These are phyloP conservation scores for Cercophora newfieldiana DNA, from an alignment of 495 filamentous ascomycete genomes.

Conservation along the genomic window DNA sequence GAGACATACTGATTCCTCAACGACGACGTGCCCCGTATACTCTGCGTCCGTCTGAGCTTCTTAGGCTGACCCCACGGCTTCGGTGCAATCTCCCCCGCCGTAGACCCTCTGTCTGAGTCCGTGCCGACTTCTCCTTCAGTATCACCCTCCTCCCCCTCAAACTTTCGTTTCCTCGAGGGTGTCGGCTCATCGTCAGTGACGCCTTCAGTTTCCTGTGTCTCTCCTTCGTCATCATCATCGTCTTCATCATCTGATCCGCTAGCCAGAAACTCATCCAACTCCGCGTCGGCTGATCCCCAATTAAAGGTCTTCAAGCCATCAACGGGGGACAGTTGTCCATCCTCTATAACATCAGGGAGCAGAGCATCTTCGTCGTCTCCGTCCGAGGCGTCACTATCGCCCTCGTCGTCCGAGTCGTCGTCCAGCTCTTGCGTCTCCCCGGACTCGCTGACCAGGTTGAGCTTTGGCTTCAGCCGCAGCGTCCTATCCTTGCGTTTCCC, in stretches of 20 bases:
- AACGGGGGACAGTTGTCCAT: conserved; percentile 54
- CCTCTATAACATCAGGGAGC: conserved; percentile 47
- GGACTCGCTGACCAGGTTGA: conserved; percentile 20
- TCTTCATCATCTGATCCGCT: conserved; percentile 58
- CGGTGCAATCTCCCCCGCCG: neutral
- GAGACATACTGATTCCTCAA: conserved; percentile 28
- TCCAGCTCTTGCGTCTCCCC: conserved; percentile 33
- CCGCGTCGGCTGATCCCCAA: conserved; percentile 66
- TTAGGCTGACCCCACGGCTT: conserved; percentile 20
- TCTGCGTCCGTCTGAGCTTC: conserved; percentile 26
- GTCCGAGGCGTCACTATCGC: conserved; percentile 48
- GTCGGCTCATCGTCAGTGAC: conserved; percentile 9
- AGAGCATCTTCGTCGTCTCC: conserved; percentile 37
- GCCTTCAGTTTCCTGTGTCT: conserved; percentile 28
- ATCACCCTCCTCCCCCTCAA: conserved; percentile 39
- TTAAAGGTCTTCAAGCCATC: conserved; percentile 56
- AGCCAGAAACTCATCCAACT: conserved; percentile 74
- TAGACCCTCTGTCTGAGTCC: conserved; percentile 10
- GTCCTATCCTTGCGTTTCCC: conserved; percentile 11
- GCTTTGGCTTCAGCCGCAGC: conserved; percentile 20
- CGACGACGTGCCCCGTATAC: conserved; percentile 19
- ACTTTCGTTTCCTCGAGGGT: conserved; percentile 26
- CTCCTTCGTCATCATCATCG: conserved; percentile 35
- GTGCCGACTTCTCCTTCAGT: conserved; percentile 10
- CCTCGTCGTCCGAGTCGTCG: conserved; percentile 48